phyloP scores from a whole-genome alignment of 2,329 filamentous ascomycete genomes.

The Penicillium griseofulvum region DNA sequence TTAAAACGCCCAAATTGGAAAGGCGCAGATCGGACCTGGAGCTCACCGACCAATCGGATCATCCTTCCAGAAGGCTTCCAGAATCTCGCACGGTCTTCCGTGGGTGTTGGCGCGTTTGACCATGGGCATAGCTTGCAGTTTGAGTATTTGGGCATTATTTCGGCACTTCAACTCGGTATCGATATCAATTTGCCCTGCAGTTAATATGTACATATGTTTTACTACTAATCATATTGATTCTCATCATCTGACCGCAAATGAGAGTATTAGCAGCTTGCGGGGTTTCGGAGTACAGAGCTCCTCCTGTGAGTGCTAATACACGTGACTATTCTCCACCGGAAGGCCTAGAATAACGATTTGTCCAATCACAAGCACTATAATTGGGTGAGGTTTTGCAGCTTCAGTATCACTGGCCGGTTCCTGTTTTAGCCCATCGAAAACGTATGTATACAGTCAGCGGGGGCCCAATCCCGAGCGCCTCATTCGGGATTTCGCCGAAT shows the following conservation, averaged over 20 bases:
- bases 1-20: conserved; percentile 5
- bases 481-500: conserved; percentile 5
- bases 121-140: conserved; percentile 15
- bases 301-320: conserved; percentile 1
- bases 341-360: conserved; percentile 1
- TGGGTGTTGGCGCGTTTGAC: conserved; percentile 10
- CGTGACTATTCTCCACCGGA: conserved; percentile 3
- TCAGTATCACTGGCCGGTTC: neutral
- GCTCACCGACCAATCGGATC: conserved; percentile 16
- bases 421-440: neutral
- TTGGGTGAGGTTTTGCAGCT: neutral
- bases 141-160: neutral
- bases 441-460: neutral
- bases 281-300: conserved; percentile 12
- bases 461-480: conserved; percentile 1
- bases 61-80: conserved; percentile 25
- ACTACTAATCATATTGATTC: neutral
- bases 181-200: neutral
- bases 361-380: neutral
- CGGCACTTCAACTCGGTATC: conserved; percentile 1
- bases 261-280: conserved; percentile 3
- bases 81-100: conserved; percentile 12
- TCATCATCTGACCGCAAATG: neutral
- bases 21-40: conserved; percentile 4
- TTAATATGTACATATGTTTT: neutral